Conservation (phyloP, 805 yeast species). For the Wickerhamomyces subpelliculosus region DNA sequence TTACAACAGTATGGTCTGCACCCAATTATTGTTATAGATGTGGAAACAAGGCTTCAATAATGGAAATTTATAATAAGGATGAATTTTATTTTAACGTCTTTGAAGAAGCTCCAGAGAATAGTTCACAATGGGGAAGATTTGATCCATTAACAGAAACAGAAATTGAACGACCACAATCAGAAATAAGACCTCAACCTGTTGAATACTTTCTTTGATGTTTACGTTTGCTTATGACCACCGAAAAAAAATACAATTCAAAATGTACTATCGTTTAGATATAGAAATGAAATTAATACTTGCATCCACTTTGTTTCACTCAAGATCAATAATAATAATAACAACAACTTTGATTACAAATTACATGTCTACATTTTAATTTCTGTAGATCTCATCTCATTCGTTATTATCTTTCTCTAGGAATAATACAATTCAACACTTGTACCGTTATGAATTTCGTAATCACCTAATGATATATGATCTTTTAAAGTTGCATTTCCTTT, state of each 20-base stretch:
- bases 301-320: background rate
- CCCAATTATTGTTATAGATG: slow-evolving; percentile 97
- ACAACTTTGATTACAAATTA: no score
- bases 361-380: no score
- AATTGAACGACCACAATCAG: slow-evolving; percentile 1
- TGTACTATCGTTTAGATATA: background rate
- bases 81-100: slow-evolving; percentile 80
- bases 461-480: slow-evolving; percentile 88
- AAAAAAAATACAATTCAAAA: no score
- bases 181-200: slow-evolving; percentile 32
- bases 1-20: slow-evolving; percentile 97
- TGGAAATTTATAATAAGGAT: slow-evolving; percentile 71
- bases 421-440: slow-evolving; percentile 81
- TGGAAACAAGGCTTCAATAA: slow-evolving; percentile 95
- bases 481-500: slow-evolving; percentile 82
- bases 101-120: slow-evolving; percentile 95
- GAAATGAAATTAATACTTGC: no score
- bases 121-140: slow-evolving; percentile 31
- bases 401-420: no score
- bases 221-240: background rate
- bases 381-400: no score
- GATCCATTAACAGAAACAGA: slow-evolving; percentile 12
- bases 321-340: background rate
- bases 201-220: slow-evolving; percentile 41
- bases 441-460: slow-evolving; percentile 90